Base-by-base conservation (phyloP, 164 flowering plant genomes). In the Vitis riparia region DNA sequence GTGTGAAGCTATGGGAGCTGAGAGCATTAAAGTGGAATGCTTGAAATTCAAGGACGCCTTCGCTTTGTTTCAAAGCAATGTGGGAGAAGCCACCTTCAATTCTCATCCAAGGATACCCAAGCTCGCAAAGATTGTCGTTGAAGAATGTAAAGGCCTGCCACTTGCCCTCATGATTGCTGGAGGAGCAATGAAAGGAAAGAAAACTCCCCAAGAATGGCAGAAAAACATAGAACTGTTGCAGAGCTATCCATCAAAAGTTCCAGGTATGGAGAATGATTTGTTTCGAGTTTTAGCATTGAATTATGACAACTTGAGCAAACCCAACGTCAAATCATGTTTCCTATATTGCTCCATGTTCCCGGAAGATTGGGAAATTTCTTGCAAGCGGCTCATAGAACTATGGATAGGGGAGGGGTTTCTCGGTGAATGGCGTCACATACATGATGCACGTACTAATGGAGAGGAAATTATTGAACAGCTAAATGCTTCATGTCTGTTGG, bases 351-450 rank as follows among this genome's bases (percentile, higher is more conserved):
- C 61, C 11, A 8, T 76, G 17, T 72, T 61, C 32, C 66, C 75
- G 0, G 75, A 65, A 44, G 69, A 72, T 16, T 51, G 11, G 11
- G 8, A 2, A 0, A 66, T 68, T 19, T 1, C 2, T 1, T 70
- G 29, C 27, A 4, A 9, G 1, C 2, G 23, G 1, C 29, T 68
- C n/a, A 64, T 76, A 49, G 69, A 72, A 23, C 55, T 11, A 9
- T 76, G 75, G 79, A 68, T 71, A 12, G 55, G 63, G 13, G 75
- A 71, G 16, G 73, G 69, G 32, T 58, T 71, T 52, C 13, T 76
- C 12, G 64, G 68, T 51, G 62, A 10, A 51, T 12, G 37, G 4
- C 17, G 29, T 63, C 11, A 59, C 16, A 51, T n/a, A 14, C 3
- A 66, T 15, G 59, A 47, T 17, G 63, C 65, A 49, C 32, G 47